A percentile compares a stretch with the other conserved stretches of the same genome.
Evolutionary conservation across 257 asterid genomes (phyloP).

Genomic region (Salvia splendens): DNA sequence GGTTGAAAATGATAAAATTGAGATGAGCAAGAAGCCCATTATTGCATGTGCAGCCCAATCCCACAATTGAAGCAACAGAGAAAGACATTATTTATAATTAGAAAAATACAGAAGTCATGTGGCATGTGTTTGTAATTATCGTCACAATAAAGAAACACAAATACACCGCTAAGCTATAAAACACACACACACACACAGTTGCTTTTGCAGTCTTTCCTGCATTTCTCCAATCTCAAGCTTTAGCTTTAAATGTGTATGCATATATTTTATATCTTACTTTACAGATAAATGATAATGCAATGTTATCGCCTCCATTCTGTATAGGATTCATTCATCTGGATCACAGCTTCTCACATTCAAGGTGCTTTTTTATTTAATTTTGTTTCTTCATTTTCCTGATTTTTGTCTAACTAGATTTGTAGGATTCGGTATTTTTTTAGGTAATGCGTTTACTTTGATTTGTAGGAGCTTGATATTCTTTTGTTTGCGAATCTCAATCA

Average conservation of each 20-base stretch:
- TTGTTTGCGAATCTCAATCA: background rate
- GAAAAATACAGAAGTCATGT: constrained; percentile 29
- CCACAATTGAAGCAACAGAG: constrained; percentile 41
- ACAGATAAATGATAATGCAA: constrained; percentile 34
- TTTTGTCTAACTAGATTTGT: background rate
- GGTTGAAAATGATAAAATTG: background rate
- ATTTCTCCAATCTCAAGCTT: constrained; percentile 41
- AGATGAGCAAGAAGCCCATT: constrained; percentile 31
- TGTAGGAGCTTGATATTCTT: constrained; percentile 27
- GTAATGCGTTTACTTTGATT: constrained; percentile 30
- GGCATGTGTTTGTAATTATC: constrained; percentile 36
- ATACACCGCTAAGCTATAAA: constrained; percentile 22
- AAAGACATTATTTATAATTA: constrained; percentile 39
- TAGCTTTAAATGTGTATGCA: background rate
- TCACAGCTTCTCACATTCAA: constrained; percentile 42
- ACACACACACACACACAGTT: constrained; percentile 23
- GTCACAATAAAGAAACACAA: constrained; percentile 29
- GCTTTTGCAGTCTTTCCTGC: constrained; percentile 31
- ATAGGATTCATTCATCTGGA: constrained; percentile 42
- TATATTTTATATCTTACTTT: constrained; percentile 7
- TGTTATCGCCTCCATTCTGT: constrained; percentile 35
- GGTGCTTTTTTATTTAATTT: constrained; percentile 13
- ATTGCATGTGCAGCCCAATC: constrained; percentile 51
- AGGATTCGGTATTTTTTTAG: constrained; percentile 1
- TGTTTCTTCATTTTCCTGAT: constrained; percentile 5